Evolutionary conservation across 2,329 filamentous ascomycete species (phyloP), one percentile per base, ranked within the genome.

Genomic region (Botryosphaeria dothidea): DNA sequence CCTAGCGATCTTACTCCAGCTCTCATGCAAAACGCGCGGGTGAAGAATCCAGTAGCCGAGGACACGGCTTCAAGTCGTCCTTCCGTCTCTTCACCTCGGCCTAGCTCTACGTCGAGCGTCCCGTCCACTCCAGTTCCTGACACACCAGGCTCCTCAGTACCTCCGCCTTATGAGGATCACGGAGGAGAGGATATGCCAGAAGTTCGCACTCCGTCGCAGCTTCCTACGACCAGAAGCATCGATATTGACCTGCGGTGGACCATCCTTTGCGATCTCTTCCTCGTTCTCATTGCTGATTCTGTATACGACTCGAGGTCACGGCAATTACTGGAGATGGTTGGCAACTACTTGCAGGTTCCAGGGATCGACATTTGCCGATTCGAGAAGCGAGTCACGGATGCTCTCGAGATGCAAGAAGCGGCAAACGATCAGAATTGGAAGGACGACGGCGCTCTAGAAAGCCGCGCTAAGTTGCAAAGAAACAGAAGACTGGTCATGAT

Each of bases 181-280:
- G 84, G 88, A 9, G 86, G 86, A 19, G 88, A 91, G 43, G 89
- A 92, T 49, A 83, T 95, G 58, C 90, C 92, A 1, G 89, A 91
- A 68, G 92, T 96, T 19, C 89, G 90, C 71, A 92, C 88, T 0
- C 92, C 93, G 0, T 92, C 92, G 1, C 89, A 97, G 72, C 83
- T 98, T 68, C 91, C 92, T 0, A 88, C 86, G 3, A 92, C 90
- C 1, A 87, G 90, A 64, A 95, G 92, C 70, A 91, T 99, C 66
- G 94, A 98, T 73, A 96, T 99, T 66, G 95, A 99, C 76, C 84
- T 99, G 62, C 88, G 95, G 19, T 99, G 95, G 95, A 99, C 95
- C 0, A 91, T 98, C 0, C 86, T 99, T 2, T 99, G 95, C 75
- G 95, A 99, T 77, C 81, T 99, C 4, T 99, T 99, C 75, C 84